Percentiles rank a stretch among this genome's conserved stretches.
phyloP scores from a whole-genome alignment of 2,329 filamentous ascomycete genomes.

The Rhytidhysteron rufulum region DNA sequence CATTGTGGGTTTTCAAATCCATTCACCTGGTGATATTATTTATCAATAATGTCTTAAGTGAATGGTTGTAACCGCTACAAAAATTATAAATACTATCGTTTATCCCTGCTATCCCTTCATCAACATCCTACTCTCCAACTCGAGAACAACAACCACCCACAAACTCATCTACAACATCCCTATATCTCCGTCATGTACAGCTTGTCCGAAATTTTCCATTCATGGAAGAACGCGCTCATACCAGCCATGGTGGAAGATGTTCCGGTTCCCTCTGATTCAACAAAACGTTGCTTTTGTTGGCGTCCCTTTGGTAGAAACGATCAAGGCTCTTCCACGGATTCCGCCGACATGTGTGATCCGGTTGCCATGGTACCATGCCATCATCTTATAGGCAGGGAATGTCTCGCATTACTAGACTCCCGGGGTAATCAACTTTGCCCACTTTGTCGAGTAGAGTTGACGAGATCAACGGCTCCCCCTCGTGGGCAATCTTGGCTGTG shows the following conservation, averaged over 20 bases:
- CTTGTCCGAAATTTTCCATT: not conserved
- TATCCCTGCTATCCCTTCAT: no score
- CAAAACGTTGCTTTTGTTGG: not conserved
- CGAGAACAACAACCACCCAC: no score
- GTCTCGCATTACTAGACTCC: not conserved
- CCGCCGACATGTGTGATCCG: not conserved
- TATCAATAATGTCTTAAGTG: no score
- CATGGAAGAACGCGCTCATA: not conserved
- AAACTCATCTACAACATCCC: no score
- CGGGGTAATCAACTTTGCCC: not conserved
- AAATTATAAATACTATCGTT: no score
- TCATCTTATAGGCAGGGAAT: not conserved
- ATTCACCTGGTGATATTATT: no score
- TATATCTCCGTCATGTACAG: not conserved
- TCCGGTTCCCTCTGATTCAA: no score
- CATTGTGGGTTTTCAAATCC: no score
- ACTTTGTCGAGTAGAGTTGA: not conserved
- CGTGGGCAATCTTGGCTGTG: not conserved
- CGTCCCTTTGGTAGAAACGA: not conserved
- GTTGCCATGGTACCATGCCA: not conserved
- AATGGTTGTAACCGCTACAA: no score
- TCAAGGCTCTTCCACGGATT: not conserved
- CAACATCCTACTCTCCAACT: no score
- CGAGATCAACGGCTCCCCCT: not conserved
- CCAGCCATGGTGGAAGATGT: not conserved